These are phyloP conservation scores for Penicillium robsamsonii DNA, from an alignment of 495 filamentous ascomycete species.

Conservation along the genomic window DNA sequence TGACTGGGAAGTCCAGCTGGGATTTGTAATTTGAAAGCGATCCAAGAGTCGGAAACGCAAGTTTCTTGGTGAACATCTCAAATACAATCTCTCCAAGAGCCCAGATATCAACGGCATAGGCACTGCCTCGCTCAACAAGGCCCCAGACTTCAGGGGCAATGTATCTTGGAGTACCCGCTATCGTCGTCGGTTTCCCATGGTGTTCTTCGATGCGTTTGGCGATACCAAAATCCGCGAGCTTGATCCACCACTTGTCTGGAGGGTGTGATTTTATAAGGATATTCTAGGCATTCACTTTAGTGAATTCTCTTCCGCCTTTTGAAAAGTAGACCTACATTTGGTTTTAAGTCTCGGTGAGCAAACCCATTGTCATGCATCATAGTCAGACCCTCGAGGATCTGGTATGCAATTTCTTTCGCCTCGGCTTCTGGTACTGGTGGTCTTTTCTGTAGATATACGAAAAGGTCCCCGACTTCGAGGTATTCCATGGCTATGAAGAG, in stretches of 20 bases:
- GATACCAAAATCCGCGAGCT: conserved; percentile 36
- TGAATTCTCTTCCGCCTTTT: neutral
- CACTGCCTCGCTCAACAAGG: conserved; percentile 3
- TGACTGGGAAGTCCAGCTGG: conserved; percentile 2
- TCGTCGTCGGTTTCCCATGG: conserved; percentile 5
- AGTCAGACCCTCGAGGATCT: conserved; percentile 44
- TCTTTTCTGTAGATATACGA: conserved; percentile 11
- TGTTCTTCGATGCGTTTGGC: conserved; percentile 25
- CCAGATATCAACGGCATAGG: conserved; percentile 21
- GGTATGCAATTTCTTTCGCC: conserved; percentile 33
- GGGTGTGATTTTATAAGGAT: conserved; percentile 14
- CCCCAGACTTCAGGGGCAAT: conserved; percentile 20
- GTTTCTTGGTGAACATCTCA: conserved; percentile 15
- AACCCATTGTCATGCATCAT: conserved; percentile 50
- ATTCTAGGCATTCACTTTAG: conserved; percentile 4
- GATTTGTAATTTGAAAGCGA: conserved; percentile 2
- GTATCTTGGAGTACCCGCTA: conserved; percentile 17
- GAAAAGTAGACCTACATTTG: conserved; percentile 32
- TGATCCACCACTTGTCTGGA: conserved; percentile 34
- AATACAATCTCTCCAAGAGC: conserved; percentile 18
- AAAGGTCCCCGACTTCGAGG: conserved; percentile 24
- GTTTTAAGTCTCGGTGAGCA: conserved; percentile 52
- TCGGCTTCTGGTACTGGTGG: conserved; percentile 37
- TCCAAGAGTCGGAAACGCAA: neutral
- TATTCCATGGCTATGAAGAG: conserved; percentile 44